A percentile compares a stretch with the other conserved stretches of the same genome.
Evolutionary conservation across 495 filamentous ascomycete genomes (phyloP).

Genomic region (Jackrogersella minutella): DNA sequence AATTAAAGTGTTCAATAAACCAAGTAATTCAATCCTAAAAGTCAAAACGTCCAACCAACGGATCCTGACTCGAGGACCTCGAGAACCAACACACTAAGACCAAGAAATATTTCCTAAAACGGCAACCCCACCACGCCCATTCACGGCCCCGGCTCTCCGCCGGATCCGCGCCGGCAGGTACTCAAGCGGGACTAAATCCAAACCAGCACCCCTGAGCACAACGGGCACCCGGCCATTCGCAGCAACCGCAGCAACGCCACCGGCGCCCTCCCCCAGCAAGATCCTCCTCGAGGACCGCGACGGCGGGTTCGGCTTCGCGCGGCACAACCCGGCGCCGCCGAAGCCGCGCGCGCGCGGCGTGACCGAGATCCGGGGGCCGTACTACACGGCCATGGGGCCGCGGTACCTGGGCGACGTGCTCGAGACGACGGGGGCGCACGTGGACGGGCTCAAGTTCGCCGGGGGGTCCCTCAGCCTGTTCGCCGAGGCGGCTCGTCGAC

Average conservation of each 20-base stretch:
- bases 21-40: background rate
- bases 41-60: background rate
- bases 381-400: conserved; percentile 65
- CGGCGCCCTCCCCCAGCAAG: conserved; percentile 6
- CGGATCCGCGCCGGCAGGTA: background rate
- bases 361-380: conserved; percentile 65
- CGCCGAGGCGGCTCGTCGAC: conserved; percentile 60
- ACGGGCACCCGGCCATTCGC: conserved; percentile 3
- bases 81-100: background rate
- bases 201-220: background rate
- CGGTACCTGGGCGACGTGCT: conserved; percentile 61
- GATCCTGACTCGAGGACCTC: background rate
- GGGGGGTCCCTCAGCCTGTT: conserved; percentile 66
- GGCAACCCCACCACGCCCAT: conserved; percentile 27
- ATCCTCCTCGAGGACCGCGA: conserved; percentile 60
- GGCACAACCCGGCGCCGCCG: conserved; percentile 58
- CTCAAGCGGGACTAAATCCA: background rate
- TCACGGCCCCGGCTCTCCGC: conserved; percentile 19
- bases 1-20: background rate
- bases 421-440: conserved; percentile 63
- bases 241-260: background rate
- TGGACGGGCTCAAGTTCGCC: conserved; percentile 66
- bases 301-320: conserved; percentile 62
- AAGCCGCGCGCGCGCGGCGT: conserved; percentile 62
- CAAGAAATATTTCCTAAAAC: conserved; percentile 20